Percentiles rank a stretch among this genome's conserved stretches.
phyloP scores from a whole-genome alignment of 257 asterid genomes.

The Solanum dulcamara region DNA sequence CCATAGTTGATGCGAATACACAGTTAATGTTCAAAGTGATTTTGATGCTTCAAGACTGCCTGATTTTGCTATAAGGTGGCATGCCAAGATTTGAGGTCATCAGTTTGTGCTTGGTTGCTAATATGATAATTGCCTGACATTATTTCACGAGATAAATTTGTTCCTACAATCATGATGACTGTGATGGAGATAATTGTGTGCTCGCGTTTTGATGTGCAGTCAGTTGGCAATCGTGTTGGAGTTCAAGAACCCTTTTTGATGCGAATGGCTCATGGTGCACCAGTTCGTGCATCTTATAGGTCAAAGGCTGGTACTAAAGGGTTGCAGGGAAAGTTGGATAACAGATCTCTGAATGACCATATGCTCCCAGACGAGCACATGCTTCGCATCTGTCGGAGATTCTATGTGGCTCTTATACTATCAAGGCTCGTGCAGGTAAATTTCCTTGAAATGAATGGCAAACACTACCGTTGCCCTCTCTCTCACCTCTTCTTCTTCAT shows the following conservation, averaged over 20 bases:
- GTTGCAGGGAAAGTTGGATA: constrained; percentile 35
- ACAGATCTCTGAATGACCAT: constrained; percentile 28
- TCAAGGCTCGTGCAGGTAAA: constrained; percentile 91
- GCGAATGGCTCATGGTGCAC: constrained; percentile 99
- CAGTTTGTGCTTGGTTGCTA: neutral
- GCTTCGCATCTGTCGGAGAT: constrained; percentile 83
- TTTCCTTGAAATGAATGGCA: neutral
- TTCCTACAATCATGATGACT: neutral
- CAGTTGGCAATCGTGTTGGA: constrained; percentile 93
- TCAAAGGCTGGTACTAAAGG: constrained; percentile 40
- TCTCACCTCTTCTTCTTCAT: neutral
- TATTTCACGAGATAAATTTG: neutral
- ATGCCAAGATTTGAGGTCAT: neutral
- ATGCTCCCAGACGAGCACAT: constrained; percentile 64
- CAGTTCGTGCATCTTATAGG: constrained; percentile 39
- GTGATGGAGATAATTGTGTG: neutral
- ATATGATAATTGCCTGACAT: neutral
- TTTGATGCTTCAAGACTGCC: neutral
- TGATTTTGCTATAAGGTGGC: neutral
- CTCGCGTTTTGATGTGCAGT: constrained; percentile 41
- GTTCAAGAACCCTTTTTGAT: constrained; percentile 90
- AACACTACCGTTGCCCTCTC: neutral
- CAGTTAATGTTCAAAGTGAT: neutral
- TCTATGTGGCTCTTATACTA: constrained; percentile 86
- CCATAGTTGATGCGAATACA: neutral